A percentile compares a stretch with the other conserved stretches of the same genome.
These are phyloP conservation scores for Aspergillus pseudoglaucus DNA, from an alignment of 2,329 filamentous ascomycete genomes.

Conservation along the genomic window DNA sequence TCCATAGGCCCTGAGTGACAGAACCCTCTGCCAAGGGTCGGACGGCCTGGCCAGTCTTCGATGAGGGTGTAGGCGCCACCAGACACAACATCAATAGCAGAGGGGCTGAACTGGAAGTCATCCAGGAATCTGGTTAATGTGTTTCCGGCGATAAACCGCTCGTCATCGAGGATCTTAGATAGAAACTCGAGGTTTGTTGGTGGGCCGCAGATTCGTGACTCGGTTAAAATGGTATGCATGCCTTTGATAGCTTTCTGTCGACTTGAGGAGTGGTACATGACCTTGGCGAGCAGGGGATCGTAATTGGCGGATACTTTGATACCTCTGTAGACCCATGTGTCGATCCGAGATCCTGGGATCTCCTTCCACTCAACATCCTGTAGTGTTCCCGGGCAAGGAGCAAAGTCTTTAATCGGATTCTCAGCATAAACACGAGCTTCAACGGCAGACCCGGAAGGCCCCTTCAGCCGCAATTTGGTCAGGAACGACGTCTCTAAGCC, in stretches of 20 bases:
- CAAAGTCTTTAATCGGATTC: conserved; percentile 53
- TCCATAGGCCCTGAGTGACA: conserved; percentile 58
- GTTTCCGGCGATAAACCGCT: conserved; percentile 42
- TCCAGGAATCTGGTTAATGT: conserved; percentile 54
- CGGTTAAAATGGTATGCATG: conserved; percentile 39
- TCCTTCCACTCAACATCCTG: conserved; percentile 53
- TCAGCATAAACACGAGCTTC: conserved; percentile 53
- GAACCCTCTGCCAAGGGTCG: conserved; percentile 52
- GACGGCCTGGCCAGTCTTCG: conserved; percentile 54
- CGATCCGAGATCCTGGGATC: conserved; percentile 47
- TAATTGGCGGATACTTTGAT: conserved; percentile 53
- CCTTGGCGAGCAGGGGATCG: conserved; percentile 53
- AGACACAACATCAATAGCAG: conserved; percentile 51
- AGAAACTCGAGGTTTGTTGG: conserved; percentile 55
- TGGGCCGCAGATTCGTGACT: conserved; percentile 47
- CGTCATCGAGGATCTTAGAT: conserved; percentile 42
- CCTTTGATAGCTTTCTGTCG: conserved; percentile 39
- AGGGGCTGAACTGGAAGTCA: conserved; percentile 44
- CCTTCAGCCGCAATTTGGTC: conserved; percentile 35
- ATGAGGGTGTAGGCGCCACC: conserved; percentile 53
- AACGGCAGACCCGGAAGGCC: conserved; percentile 45
- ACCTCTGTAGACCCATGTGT: conserved; percentile 58
- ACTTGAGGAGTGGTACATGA: conserved; percentile 48
- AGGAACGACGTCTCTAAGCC: conserved; percentile 40
- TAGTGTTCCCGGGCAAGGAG: conserved; percentile 53